Percentiles rank a stretch among this genome's conserved stretches.
phyloP scores from a whole-genome alignment of 1,139 yeast genomes.

The Wickerhamomyces sp. region DNA sequence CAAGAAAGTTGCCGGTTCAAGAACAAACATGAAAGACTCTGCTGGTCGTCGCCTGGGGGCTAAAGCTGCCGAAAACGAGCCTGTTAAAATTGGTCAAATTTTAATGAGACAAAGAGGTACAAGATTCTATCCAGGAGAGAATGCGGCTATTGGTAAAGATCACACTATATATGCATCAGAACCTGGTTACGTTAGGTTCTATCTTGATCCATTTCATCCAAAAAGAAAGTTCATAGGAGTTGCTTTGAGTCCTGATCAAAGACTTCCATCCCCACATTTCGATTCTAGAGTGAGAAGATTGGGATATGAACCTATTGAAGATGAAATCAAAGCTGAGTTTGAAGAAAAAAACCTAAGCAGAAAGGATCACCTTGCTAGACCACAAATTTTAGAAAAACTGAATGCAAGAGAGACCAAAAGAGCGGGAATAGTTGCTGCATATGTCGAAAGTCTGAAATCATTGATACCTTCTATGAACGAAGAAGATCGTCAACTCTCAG shows the following conservation, averaged over 20 bases:
- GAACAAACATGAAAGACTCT: slow-evolving; percentile 89
- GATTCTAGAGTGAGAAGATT: slow-evolving; percentile 81
- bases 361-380: slow-evolving; percentile 55
- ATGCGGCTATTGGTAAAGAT: slow-evolving; percentile 85
- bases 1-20: slow-evolving; percentile 90
- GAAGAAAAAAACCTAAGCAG: slow-evolving; percentile 41
- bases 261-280: slow-evolving; percentile 85
- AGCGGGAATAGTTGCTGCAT: slow-evolving; percentile 22
- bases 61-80: slow-evolving; percentile 65
- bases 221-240: slow-evolving; percentile 87
- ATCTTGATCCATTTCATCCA: slow-evolving; percentile 96
- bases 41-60: slow-evolving; percentile 95
- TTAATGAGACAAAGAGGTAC: slow-evolving; percentile 96
- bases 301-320: slow-evolving; percentile 57
- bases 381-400: slow-evolving; percentile 38
- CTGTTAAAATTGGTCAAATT: slow-evolving; percentile 77
- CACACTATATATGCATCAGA: slow-evolving; percentile 89
- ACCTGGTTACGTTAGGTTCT: slow-evolving; percentile 90
- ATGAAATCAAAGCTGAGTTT: slow-evolving; percentile 43
- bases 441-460: slow-evolving; percentile 23
- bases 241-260: slow-evolving; percentile 57
- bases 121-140: slow-evolving; percentile 93
- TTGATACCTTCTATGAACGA: slow-evolving; percentile 30
- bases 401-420: slow-evolving; percentile 38
- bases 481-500: slow-evolving; percentile 34